Conservation (phyloP, 2,329 filamentous ascomycete genomes). For the Peltaster fructicola region DNA sequence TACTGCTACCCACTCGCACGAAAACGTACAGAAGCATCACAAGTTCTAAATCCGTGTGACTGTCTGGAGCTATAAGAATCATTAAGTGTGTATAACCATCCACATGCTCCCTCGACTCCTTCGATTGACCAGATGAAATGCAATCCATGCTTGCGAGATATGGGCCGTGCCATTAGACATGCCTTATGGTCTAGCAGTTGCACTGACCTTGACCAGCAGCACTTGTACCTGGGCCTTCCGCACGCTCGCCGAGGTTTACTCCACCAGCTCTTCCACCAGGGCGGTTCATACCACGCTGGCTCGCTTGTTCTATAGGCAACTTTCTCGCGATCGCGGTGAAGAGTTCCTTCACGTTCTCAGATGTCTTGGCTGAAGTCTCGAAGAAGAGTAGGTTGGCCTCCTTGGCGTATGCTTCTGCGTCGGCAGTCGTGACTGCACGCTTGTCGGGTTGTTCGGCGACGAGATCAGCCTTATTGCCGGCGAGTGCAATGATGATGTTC, state of each 20-base stretch:
- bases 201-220: conserved; percentile 40
- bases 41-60: too few relatives aligned
- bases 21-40: too few relatives aligned
- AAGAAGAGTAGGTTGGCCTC: conserved; percentile 95
- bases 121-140: too few relatives aligned
- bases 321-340: conserved; percentile 98
- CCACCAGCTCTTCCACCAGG: conserved; percentile 41
- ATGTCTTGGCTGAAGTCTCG: conserved; percentile 94
- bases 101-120: too few relatives aligned
- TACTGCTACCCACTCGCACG: too few relatives aligned
- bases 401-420: conserved; percentile 86
- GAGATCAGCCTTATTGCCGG: conserved; percentile 93
- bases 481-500: conserved; percentile 96
- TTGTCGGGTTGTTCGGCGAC: conserved; percentile 91
- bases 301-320: conserved; percentile 85
- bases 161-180: too few relatives aligned
- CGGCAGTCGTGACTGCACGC: conserved; percentile 71
- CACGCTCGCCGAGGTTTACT: conserved; percentile 48
- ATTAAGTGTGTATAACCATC: too few relatives aligned
- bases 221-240: conserved; percentile 42
- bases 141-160: too few relatives aligned
- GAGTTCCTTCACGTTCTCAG: conserved; percentile 85
- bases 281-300: conserved; percentile 63
- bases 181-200: conserved; percentile 41
- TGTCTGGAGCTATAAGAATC: too few relatives aligned